Evolutionary conservation across 257 asterid species (phyloP), one percentile per base, ranked within the genome.

Genomic region (Coffea canephora): DNA sequence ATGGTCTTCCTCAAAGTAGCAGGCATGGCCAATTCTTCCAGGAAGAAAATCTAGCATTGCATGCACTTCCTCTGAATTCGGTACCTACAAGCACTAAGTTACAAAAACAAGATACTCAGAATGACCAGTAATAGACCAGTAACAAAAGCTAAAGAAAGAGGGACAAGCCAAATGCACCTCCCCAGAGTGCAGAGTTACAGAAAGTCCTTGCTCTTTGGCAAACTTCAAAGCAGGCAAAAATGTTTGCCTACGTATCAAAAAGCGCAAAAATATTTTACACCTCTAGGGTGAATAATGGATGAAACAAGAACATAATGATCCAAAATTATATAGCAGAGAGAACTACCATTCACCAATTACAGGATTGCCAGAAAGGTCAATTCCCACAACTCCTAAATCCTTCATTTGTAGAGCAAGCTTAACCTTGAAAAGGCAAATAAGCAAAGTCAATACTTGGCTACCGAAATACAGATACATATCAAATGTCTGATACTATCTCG

Each of bases 341-440:
- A 49, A 46, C 62, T 92, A 93, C 99, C 98, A 93, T 91, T 93
- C 90, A 83, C 99, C 99, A 84, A 95, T 76, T 31, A 72, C 76
- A 25, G 99, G 99, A 85, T 93, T 92, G 46, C 99, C 97, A 73
- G 97, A 95, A 79, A 95, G 98, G 89, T 95, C 99, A 71, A 95
- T 84, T 57, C 98, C 98, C 87, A 91, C 96, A 41, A 95, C 97
- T 84, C 99, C 97, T 8, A 65, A 43, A 75, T 89, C 88, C 84
- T 89, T 91, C 92, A 93, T 86, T 81, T 86, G 89, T 74, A 89
- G 50, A 23, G 98, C 98, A 81, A 95, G 98, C 82, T 93, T 78
- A 82, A 93, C 97, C 98, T 95, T 84, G 80, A 67, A 49, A 84
- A 77, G 54, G 34, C 71, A 82, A 75, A 50, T 70, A 80, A 82